Base-by-base conservation (phyloP, 2,329 filamentous ascomycete species). In the Didymellaceae sp. region DNA sequence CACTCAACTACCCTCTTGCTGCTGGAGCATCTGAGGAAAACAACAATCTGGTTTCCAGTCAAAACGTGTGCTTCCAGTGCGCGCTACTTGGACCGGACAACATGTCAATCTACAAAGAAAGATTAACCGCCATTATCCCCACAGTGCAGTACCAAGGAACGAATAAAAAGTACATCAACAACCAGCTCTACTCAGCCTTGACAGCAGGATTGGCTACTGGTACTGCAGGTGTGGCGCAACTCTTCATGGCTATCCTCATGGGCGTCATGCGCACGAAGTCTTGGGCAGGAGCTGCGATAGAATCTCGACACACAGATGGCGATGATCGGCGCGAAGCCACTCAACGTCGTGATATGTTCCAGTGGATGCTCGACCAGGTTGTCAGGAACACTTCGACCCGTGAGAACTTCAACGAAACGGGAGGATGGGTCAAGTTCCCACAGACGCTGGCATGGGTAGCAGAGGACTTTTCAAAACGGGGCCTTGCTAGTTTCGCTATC, bases 41-140 rank as follows among this genome's bases (percentile, higher is more conserved):
- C 22, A 46, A 61, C 5, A 52, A 67, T 17, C 46, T 66, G 8
- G 40, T 72, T 10, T 71, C 67, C 13, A 70, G 66, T 39, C 68
- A 72, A 55, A 61, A 64, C 26, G 57, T 70, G 2, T 72, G 69
- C 54, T 72, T 73, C 49, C 70, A 71, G 42, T 73, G 70, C 44
- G 66, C 66, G 7, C 54, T 69, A 3, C 51, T 65, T 11, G 47
- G 46, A 7, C 58, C 59, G 13, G 40, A 31, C 6, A 58, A 59
- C 6, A 57, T 44, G 37, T 71, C 70, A 0, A 63, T 73, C 21
- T 73, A 65, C 49, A 57, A 66, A 8, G 70, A 73, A 45, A 30
- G 55, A 3, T 38, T 73, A 6, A 57, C 57, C 9, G 67, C 67
- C 1, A 52, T 67, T 17, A 55, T 73, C 16, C 68, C 68, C 3